phyloP scores from a whole-genome alignment of 768 basidiomycete genomes.

The Leccinum sublutescens region DNA sequence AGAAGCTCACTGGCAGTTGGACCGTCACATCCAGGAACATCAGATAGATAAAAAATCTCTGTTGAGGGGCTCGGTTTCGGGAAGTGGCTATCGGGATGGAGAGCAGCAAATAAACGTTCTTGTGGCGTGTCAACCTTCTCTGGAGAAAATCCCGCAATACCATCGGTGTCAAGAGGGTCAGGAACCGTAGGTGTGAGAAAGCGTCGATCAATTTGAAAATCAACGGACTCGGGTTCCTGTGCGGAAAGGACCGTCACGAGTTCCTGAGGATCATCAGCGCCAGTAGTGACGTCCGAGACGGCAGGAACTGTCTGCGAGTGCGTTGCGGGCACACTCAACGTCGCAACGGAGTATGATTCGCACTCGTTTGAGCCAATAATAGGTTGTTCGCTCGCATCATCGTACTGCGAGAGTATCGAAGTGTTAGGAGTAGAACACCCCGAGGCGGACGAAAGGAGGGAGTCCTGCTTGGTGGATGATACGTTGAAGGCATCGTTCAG shows the following conservation, averaged over 20 bases:
- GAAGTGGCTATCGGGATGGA: neutral
- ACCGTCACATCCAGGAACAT: neutral
- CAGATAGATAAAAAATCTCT: neutral
- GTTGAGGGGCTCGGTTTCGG: neutral
- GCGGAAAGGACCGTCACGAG: neutral
- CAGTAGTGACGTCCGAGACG: neutral
- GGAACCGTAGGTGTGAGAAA: neutral
- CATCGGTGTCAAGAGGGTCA: neutral
- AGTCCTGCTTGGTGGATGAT: constrained; percentile 19
- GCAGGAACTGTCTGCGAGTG: neutral
- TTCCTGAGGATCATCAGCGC: neutral
- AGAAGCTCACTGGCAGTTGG: neutral
- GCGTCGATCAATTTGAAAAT: neutral
- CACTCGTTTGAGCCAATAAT: neutral
- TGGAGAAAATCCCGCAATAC: neutral
- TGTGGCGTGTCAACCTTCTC: neutral
- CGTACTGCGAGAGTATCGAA: constrained; percentile 21
- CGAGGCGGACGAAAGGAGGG: constrained; percentile 19
- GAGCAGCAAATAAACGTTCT: neutral
- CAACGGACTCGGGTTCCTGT: neutral
- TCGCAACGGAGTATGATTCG: neutral
- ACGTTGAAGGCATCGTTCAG: constrained; percentile 16
- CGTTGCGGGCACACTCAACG: neutral
- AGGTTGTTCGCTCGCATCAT: constrained; percentile 10
- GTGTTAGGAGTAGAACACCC: constrained; percentile 24